Base-by-base conservation (phyloP, 129 eudicot species). In the Escallonia herrerae region DNA sequence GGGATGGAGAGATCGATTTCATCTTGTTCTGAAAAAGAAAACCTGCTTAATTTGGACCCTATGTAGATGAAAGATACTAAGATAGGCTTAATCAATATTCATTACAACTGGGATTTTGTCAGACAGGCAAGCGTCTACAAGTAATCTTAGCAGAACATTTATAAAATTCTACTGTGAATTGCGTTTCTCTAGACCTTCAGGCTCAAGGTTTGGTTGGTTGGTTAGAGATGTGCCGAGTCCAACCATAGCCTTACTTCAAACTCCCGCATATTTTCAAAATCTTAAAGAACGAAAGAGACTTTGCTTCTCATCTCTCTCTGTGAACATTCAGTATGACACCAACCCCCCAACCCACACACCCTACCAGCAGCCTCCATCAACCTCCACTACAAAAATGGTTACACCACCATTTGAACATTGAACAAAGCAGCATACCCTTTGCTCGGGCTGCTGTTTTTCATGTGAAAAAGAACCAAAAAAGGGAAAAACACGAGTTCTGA, bases 181-280 rank as follows among this genome's bases (percentile, higher is more conserved):
- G 43, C 38, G 43, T 2, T 40, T 42, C 9, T 45, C 6, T 55
- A 15, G 22, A 57, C 44, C 64, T 56, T 68, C 43, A 67, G 48
- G 15, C 40, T 22, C 54, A 50, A 66, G 56, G 67, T 51, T 47
- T 56, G 78, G 71, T 73, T 72, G 56, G 73, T 64, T 39, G 40
- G 77, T 65, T 76, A 71, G 60, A 22, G 85, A 79, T 61, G 80
- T 74, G 63, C 53, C 62, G 70, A 76, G 65, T 68, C 72, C 66
- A 91, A 87, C 96, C 63, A 65, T 62, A 76, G 57, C 80, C 53
- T 84, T 78, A 83, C 97, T 87, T 91, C 66, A 68, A 81, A 64
- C 55, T 81, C 91, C 96, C 84, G 97, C 97, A 91, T 87, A 44
- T 54, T 72, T 86, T 76, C 42, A 67, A 79, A 75, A 59, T 71